These are phyloP conservation scores for Vanrija pseudolonga DNA, from an alignment of 1,284 basidiomycete species.

Conservation along the genomic window DNA sequence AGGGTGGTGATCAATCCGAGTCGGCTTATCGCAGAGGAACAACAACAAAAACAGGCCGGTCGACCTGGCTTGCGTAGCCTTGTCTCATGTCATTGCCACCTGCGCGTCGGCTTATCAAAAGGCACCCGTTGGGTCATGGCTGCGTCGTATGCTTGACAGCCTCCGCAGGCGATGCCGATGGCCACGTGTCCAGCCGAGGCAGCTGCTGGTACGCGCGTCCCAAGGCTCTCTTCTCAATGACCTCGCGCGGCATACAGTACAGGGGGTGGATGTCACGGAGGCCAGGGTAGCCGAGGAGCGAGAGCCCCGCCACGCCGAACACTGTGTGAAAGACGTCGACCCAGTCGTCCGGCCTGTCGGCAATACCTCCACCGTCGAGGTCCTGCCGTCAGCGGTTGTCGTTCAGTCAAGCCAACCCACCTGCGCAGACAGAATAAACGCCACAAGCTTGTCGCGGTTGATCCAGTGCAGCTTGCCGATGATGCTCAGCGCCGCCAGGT, in stretches of 20 bases:
- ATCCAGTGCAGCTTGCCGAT: slow-evolving; percentile 85
- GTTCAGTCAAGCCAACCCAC: slow-evolving; percentile 52
- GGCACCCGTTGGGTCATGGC: too few relatives aligned
- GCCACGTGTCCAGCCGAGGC: slow-evolving; percentile 24
- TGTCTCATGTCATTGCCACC: too few relatives aligned
- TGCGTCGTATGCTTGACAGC: too few relatives aligned
- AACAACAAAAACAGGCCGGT: too few relatives aligned
- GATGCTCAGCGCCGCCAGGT: slow-evolving; percentile 82
- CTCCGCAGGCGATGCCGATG: neutral
- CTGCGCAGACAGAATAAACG: slow-evolving; percentile 86
- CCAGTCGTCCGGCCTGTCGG: slow-evolving; percentile 89
- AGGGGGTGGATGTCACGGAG: slow-evolving; percentile 84
- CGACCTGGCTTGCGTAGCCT: too few relatives aligned
- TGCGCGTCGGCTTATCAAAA: too few relatives aligned
- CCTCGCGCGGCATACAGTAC: slow-evolving; percentile 85
- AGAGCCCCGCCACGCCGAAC: slow-evolving; percentile 89
- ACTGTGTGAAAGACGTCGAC: slow-evolving; percentile 93
- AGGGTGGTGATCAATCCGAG: too few relatives aligned
- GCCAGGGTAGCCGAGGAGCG: slow-evolving; percentile 81
- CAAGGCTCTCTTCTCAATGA: slow-evolving; percentile 67
- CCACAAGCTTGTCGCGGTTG: slow-evolving; percentile 69
- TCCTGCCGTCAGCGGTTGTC: slow-evolving; percentile 57
- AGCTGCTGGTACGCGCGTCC: slow-evolving; percentile 35
- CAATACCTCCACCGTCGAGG: slow-evolving; percentile 83
- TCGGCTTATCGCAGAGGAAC: too few relatives aligned